Evolutionary conservation across 2,329 filamentous ascomycete genomes (phyloP), one percentile per base, ranked within the genome.

Genomic region (Ophiostoma quercus): DNA sequence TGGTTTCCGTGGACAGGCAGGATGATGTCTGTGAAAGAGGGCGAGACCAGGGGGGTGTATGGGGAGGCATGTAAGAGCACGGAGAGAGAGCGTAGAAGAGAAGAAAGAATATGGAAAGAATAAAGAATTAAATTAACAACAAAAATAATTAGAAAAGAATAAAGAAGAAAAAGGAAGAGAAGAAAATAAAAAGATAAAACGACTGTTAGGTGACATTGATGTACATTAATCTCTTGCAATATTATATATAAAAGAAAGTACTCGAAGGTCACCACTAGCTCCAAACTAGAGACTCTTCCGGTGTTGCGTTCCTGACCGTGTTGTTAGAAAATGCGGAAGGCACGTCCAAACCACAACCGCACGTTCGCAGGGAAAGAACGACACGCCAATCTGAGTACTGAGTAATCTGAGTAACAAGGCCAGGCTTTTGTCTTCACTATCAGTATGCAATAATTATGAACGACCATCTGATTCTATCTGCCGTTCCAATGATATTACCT

Each of bases 11-110:
- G 65, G 68, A 39, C 57, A 63, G 51, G 41, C 41, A 39, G 70
- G 63, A 71, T 51, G 70, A 69, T 63, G 68, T 51, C 67, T 70
- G 60, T 69, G 69, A 69, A 72, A 74, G 74, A 75, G 73, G 68
- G 72, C 69, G 70, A 71, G 47, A 32, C 57, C 41, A 63, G 43
- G 25, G 25, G 68, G 68, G 71, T 29, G 69, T 57, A 74, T 72
- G 71, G 72, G 71, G 72, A 72, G 70, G 71, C 71, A 71, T 68
- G 74, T 70, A 72, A 72, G 73, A 72, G 71, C 70, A 72, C 72
- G 32, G 16, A 22, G 69, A 62, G 51, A 47, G 43, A 47, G 43
- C 22, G 51, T 68, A 65, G 62, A 57, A 69, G 37, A 68, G 47
- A 43, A 29, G 54, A 54, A 67, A 25, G 43, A 67, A n/a, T 47